These are phyloP conservation scores for Austroboletus novae-zelandiae DNA, from an alignment of 1,284 basidiomycete species.

Conservation along the genomic window DNA sequence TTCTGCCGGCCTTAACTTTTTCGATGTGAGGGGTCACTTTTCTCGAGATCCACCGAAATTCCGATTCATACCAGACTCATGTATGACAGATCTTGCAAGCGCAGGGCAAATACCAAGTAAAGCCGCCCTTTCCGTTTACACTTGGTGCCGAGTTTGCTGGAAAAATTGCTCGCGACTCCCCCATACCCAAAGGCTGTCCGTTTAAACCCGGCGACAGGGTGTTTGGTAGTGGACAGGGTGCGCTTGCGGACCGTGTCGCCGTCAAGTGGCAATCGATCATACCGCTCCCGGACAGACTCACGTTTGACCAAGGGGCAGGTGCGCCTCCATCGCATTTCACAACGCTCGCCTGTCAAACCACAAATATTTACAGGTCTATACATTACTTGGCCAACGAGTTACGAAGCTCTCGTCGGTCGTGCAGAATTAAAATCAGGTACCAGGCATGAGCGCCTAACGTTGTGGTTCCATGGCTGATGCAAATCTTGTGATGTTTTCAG, in stretches of 20 bases:
- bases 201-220: slow-evolving; percentile 86
- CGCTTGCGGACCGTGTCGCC: slow-evolving; percentile 73
- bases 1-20: slow-evolving; percentile 77
- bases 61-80: neutral
- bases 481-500: slow-evolving; percentile 35
- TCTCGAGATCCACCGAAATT: neutral
- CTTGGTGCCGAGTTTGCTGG: slow-evolving; percentile 89
- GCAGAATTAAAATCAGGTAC: slow-evolving; percentile 73
- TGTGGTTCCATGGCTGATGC: slow-evolving; percentile 8
- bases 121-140: slow-evolving; percentile 82
- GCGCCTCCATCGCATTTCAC: slow-evolving; percentile 24
- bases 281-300: slow-evolving; percentile 63
- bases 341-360: slow-evolving; percentile 29
- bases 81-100: slow-evolving; percentile 69
- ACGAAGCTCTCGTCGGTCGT: slow-evolving; percentile 85
- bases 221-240: slow-evolving; percentile 83
- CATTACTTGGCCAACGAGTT: slow-evolving; percentile 90
- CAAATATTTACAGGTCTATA: slow-evolving; percentile 48
- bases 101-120: slow-evolving; percentile 85
- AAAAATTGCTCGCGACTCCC: slow-evolving; percentile 67
- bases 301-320: slow-evolving; percentile 66
- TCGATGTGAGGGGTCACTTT: slow-evolving; percentile 54
- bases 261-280: slow-evolving; percentile 49
- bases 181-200: slow-evolving; percentile 79
- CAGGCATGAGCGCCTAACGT: neutral